These are phyloP conservation scores for Talaromyces sp. DNA, from an alignment of 2,329 filamentous ascomycete genomes.

Conservation along the genomic window DNA sequence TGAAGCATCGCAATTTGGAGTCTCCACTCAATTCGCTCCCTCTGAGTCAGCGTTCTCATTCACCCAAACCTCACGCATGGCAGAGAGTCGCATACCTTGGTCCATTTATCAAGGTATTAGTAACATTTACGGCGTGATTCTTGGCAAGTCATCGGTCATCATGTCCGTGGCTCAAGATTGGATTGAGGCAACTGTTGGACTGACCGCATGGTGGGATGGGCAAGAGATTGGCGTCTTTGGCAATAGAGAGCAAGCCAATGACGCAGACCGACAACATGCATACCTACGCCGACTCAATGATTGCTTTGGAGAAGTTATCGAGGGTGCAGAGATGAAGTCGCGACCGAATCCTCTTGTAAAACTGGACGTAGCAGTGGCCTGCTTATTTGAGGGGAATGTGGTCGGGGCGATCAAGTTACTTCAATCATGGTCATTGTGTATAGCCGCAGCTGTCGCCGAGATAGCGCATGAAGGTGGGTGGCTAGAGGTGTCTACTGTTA, in stretches of 20 bases:
- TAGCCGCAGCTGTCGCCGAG: conserved; percentile 76
- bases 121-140: conserved; percentile 73
- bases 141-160: conserved; percentile 73
- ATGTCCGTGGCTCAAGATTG: conserved; percentile 79
- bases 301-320: conserved; percentile 64
- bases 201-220: conserved; percentile 92
- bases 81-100: conserved; percentile 85
- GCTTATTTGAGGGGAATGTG: conserved; percentile 76
- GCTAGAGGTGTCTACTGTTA: conserved; percentile 62
- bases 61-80: conserved; percentile 65
- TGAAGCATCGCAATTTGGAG: conserved; percentile 48
- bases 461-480: conserved; percentile 79
- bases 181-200: conserved; percentile 80
- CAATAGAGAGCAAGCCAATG: conserved; percentile 35
- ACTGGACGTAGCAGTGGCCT: conserved; percentile 77
- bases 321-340: conserved; percentile 61
- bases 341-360: conserved; percentile 71
- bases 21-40: conserved; percentile 34
- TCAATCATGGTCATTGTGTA: conserved; percentile 73
- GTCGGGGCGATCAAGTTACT: conserved; percentile 73
- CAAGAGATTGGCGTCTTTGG: conserved; percentile 52
- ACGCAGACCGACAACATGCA: conserved; percentile 57
- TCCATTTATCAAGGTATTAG: conserved; percentile 82
- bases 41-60: conserved; percentile 53
- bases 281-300: conserved; percentile 72